Conservation (phyloP, 192 early-diverging fungal genomes). For the Coemansia sp. region DNA sequence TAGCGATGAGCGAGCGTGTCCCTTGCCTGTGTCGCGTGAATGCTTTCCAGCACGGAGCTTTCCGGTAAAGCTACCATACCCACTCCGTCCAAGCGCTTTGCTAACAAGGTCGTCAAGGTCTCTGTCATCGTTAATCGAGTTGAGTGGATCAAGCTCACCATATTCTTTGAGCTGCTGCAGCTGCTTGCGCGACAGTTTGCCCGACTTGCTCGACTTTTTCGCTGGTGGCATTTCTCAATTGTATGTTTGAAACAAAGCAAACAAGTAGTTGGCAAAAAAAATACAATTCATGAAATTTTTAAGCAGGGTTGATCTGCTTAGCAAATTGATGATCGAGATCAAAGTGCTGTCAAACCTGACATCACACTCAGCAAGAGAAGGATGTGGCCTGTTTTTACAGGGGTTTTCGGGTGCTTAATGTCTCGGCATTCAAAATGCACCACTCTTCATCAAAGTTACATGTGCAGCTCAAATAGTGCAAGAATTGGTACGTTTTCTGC, state of each 20-base stretch:
- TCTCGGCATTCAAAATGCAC: neutral
- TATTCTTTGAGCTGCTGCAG: slow-evolving; percentile 66
- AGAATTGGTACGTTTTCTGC: neutral
- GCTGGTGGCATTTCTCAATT: slow-evolving; percentile 41
- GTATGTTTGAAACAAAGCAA: neutral
- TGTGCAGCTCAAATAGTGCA: neutral
- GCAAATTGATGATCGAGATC: neutral
- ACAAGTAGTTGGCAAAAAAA: neutral
- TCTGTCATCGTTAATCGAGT: slow-evolving; percentile 27
- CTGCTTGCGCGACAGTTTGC: slow-evolving; percentile 47
- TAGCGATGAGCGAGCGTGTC: neutral
- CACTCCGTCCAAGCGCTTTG: slow-evolving; percentile 45
- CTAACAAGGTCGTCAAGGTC: slow-evolving; percentile 47
- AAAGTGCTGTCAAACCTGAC: neutral
- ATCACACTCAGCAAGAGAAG: no score
- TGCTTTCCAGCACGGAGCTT: slow-evolving; percentile 1
- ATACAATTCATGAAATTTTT: neutral
- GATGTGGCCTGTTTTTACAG: neutral
- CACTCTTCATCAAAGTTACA: neutral
- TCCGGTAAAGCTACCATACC: slow-evolving; percentile 27
- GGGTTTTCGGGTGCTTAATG: neutral
- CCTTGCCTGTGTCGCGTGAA: neutral
- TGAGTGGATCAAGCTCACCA: slow-evolving; percentile 62
- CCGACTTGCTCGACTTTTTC: slow-evolving; percentile 35
- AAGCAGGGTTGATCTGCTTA: neutral